Conservation (phyloP, 306 rosid genomes). For the Vigna radiata region DNA sequence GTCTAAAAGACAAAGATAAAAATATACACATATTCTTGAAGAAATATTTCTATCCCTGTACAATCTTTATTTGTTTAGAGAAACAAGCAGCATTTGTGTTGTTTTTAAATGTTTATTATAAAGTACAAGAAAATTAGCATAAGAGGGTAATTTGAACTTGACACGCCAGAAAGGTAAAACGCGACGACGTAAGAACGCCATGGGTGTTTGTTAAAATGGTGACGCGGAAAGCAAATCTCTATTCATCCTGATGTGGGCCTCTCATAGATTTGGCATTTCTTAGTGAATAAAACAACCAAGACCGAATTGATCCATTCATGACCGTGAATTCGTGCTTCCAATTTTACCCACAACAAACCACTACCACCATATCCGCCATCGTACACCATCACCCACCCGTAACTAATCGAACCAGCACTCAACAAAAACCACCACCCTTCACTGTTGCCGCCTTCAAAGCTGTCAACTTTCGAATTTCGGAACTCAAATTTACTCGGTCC, state of each 20-base stretch:
- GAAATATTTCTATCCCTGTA: no score
- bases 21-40: no score
- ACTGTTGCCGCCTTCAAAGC: constrained; percentile 2
- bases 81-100: no score
- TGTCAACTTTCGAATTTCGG: constrained; percentile 19
- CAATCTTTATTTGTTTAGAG: no score
- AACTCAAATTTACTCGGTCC: constrained; percentile 29
- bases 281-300: neutral
- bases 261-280: neutral
- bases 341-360: constrained; percentile 9
- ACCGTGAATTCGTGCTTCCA: constrained; percentile 23
- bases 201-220: neutral
- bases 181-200: neutral
- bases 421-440: neutral
- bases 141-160: neutral
- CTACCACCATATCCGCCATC: constrained; percentile 10
- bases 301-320: constrained; percentile 1
- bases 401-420: neutral
- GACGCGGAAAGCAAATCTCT: constrained; percentile 19
- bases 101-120: no score
- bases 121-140: neutral
- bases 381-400: constrained; percentile 31
- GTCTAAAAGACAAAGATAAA: no score
- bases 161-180: neutral
- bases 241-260: constrained; percentile 9